These are phyloP conservation scores for Euphrasia confusa DNA, from an alignment of 257 asterid species.

Conservation along the genomic window DNA sequence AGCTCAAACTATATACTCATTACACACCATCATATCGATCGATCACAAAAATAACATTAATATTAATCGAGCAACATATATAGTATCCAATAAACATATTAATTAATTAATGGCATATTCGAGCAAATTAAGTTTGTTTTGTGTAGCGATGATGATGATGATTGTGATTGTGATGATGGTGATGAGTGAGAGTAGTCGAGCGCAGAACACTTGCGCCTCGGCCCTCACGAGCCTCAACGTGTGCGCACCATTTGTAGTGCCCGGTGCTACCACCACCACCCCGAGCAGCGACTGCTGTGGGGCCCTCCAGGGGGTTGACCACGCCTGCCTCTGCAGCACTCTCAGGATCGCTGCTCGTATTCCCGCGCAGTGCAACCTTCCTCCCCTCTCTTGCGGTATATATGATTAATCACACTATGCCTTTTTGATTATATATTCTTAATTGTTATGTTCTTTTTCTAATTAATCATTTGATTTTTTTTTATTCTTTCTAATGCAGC, in stretches of 20 bases:
- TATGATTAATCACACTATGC: too few relatives aligned
- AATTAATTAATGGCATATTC: too few relatives aligned
- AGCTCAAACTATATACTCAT: not conserved
- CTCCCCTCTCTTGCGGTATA: constrained; percentile 36
- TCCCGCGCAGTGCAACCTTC: constrained; percentile 44
- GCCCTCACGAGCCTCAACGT: constrained; percentile 39
- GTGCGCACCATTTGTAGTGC: constrained; percentile 44
- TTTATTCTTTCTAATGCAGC: constrained; percentile 23
- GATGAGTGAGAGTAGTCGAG: constrained; percentile 27
- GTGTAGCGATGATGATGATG: constrained; percentile 21
- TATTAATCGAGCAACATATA: too few relatives aligned
- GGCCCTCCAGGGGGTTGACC: constrained; percentile 41
- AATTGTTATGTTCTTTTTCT: not conserved
- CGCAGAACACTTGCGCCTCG: constrained; percentile 33
- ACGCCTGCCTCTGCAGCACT: constrained; percentile 43
- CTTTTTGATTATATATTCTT: too few relatives aligned
- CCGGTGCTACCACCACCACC: constrained; percentile 25
- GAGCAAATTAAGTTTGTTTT: constrained; percentile 26
- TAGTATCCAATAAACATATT: too few relatives aligned
- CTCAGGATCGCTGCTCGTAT: constrained; percentile 37
- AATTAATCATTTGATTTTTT: not conserved
- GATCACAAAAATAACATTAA: not conserved
- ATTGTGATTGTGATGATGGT: not conserved
- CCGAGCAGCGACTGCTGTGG: constrained; percentile 46
- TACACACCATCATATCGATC: constrained; percentile 1